phyloP scores from a whole-genome alignment of 805 yeast species.

The Ogataea naganishii region DNA sequence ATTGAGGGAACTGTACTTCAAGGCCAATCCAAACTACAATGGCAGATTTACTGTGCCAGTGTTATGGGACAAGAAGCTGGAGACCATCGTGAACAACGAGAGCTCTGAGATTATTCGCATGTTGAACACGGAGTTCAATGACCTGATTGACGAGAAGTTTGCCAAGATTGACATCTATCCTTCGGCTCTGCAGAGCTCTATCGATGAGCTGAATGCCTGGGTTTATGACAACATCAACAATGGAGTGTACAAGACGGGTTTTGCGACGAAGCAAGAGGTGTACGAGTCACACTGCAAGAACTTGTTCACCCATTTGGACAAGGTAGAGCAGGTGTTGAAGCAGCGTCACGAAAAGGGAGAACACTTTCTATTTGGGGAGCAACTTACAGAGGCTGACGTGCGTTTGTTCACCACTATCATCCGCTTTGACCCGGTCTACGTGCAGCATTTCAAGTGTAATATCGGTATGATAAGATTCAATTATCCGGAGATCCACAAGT shows the following conservation, averaged over 20 bases:
- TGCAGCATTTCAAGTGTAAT: slow-evolving; percentile 93
- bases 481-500: slow-evolving; percentile 69
- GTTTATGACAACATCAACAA: slow-evolving; percentile 80
- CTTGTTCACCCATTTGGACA: slow-evolving; percentile 60
- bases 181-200: slow-evolving; percentile 35
- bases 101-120: slow-evolving; percentile 84
- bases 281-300: slow-evolving; percentile 61
- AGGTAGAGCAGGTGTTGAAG: slow-evolving; percentile 53
- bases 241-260: slow-evolving; percentile 91
- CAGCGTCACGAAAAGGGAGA: slow-evolving; percentile 28
- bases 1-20: slow-evolving; percentile 63
- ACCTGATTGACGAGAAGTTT: slow-evolving; percentile 38
- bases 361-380: slow-evolving; percentile 47
- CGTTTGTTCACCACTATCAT: slow-evolving; percentile 80
- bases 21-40: slow-evolving; percentile 63
- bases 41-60: slow-evolving; percentile 93
- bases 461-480: slow-evolving; percentile 69
- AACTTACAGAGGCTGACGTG: slow-evolving; percentile 84
- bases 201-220: slow-evolving; percentile 77
- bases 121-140: slow-evolving; percentile 66
- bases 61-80: slow-evolving; percentile 77
- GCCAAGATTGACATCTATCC: slow-evolving; percentile 60
- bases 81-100: slow-evolving; percentile 87
- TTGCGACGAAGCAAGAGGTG: slow-evolving; percentile 75
- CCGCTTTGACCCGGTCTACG: slow-evolving; percentile 89